Percentiles rank a stretch among this genome's conserved stretches.
Evolutionary conservation across 2,329 filamentous ascomycete genomes (phyloP).

Genomic region (Rhinocladiella similis): DNA sequence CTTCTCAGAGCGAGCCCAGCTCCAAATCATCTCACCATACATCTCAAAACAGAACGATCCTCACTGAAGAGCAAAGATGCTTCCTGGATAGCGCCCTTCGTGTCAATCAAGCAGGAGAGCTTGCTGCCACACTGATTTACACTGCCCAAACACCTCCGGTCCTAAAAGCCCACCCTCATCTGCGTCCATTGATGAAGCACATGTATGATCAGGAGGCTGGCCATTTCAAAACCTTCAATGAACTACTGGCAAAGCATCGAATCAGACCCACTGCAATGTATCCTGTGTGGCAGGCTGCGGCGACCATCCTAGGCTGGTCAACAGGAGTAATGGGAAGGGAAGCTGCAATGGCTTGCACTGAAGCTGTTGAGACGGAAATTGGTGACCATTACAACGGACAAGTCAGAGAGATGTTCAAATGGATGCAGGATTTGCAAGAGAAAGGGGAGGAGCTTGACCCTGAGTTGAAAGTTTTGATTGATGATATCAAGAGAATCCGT

Average conservation of each 20-base stretch:
- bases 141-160: constrained; percentile 82
- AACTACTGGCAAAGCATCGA: constrained; percentile 78
- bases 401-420: constrained; percentile 76
- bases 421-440: constrained; percentile 73
- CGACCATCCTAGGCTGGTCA: constrained; percentile 80
- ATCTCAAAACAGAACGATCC: constrained; percentile 49
- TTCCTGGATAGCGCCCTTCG: constrained; percentile 81
- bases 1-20: constrained; percentile 6
- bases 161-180: constrained; percentile 76
- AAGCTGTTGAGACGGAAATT: constrained; percentile 98
- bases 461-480: constrained; percentile 72
- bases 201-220: constrained; percentile 97
- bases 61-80: constrained; percentile 69
- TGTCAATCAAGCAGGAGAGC: constrained; percentile 95
- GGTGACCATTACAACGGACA: constrained; percentile 94
- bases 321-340: constrained; percentile 88
- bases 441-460: constrained; percentile 77
- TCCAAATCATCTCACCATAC: constrained; percentile 31
- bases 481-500: constrained; percentile 76
- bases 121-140: constrained; percentile 96
- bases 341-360: constrained; percentile 97
- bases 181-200: constrained; percentile 88
- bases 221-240: constrained; percentile 84
- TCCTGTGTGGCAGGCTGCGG: constrained; percentile 80
- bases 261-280: constrained; percentile 92